Evolutionary conservation across 192 early-diverging fungal species (phyloP), one percentile per base, ranked within the genome.

Genomic region (Coemansia sp.): DNA sequence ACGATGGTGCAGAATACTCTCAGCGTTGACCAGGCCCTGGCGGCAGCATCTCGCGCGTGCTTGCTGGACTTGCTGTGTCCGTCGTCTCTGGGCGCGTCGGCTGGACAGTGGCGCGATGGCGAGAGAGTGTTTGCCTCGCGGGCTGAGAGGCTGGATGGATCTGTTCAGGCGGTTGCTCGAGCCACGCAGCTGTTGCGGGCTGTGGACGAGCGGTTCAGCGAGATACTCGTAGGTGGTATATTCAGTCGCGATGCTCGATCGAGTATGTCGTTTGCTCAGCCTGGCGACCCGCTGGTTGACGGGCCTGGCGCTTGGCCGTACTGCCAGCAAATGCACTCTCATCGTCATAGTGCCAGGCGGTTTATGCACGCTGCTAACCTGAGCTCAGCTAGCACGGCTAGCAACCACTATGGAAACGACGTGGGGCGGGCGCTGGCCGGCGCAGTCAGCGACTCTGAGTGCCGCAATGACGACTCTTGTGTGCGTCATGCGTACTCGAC

Each of bases 21-120:
- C 3, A 96, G 97, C 78, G 85, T 88, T n/a, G 95, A 99, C 77
- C 89, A 91, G 38, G 86, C 89, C 28, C 82, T 99, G 4, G 88
- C 91, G 5, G 84, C 81, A 0, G 87, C 89, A 4, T 84, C 82
- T 4, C 73, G 82, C 8, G 68, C 68, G 14, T 68, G 70, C 38
- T 60, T 84, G 21, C 14, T 78, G 40, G 70, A 84, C 21, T 28
- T 84, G 66, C 59, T 84, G 39, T 62, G 66, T n/a, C 70, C 76
- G 35, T 69, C 79, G 38, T 66, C 68, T 0, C n/a, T 69, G 17
- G 53, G 43, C 17, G 7, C 57, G 32, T 35, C 33, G 26, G 33
- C 37, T 50, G 53, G 26, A 13, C 52, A 66, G 35, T 23, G 10
- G 49, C 64, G 33, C 33, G 30, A 63, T 30, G 62, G 43, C 32